A percentile compares a stretch with the other conserved stretches of the same genome.
Evolutionary conservation across 495 filamentous ascomycete genomes (phyloP).

Genomic region (Xylaria sp.): DNA sequence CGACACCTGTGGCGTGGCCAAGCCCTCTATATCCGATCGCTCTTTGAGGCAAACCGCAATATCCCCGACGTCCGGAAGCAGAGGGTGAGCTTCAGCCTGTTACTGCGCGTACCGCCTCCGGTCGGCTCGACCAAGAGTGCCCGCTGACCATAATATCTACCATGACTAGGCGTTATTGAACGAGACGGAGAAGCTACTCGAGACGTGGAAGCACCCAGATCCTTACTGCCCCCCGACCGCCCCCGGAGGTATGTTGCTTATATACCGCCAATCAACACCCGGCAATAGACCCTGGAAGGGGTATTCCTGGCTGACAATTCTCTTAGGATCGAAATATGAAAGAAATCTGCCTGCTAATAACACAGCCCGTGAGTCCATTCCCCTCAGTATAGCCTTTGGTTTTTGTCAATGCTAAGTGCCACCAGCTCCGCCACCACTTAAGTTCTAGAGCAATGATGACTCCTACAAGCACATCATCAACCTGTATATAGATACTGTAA

Average conservation of each 20-base stretch:
- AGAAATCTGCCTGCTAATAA: constrained; percentile 83
- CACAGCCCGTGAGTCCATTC: constrained; percentile 72
- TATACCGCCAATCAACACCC: neutral
- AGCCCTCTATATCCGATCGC: constrained; percentile 90
- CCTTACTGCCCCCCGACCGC: constrained; percentile 88
- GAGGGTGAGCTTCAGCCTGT: constrained; percentile 62
- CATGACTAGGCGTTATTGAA: constrained; percentile 71
- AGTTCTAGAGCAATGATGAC: constrained; percentile 46
- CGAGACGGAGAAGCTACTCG: constrained; percentile 85
- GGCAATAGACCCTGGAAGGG: too few species aligned
- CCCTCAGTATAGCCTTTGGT: neutral
- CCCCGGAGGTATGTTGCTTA: constrained; percentile 78
- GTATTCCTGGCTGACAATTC: constrained; percentile 26
- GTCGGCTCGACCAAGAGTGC: neutral
- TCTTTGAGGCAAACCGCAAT: constrained; percentile 93
- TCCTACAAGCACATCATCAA: constrained; percentile 1
- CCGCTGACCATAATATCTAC: constrained; percentile 1
- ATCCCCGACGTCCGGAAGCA: constrained; percentile 87
- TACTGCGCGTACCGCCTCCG: neutral
- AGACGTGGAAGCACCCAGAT: constrained; percentile 97
- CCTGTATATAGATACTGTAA: constrained; percentile 41
- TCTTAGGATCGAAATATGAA: constrained; percentile 90
- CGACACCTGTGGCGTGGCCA: constrained; percentile 92
- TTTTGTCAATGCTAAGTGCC: constrained; percentile 22
- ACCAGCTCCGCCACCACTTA: constrained; percentile 53